Conservation (phyloP, 345 rosid genomes). For the Durio zibethinus region DNA sequence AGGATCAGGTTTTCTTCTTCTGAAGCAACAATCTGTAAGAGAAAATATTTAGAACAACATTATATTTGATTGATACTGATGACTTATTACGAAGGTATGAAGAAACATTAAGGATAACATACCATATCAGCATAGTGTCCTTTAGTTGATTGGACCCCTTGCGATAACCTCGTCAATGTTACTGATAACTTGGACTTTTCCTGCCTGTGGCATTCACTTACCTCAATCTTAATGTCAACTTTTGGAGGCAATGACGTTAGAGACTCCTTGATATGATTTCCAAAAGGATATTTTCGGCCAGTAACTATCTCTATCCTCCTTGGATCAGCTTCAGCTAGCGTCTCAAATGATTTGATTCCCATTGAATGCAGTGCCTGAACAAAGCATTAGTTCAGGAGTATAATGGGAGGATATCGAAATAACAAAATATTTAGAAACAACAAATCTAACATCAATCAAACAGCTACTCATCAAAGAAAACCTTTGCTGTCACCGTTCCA, state of each 20-base stretch:
- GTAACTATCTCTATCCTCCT: constrained; percentile 93
- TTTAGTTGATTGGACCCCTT: constrained; percentile 53
- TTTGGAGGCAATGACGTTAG: constrained; percentile 80
- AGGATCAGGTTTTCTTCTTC: constrained; percentile 86
- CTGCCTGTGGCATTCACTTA: constrained; percentile 53
- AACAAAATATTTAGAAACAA: not conserved
- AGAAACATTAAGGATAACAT: constrained; percentile 19
- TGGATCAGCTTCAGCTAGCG: constrained; percentile 90
- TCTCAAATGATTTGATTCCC: constrained; percentile 84
- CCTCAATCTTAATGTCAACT: constrained; percentile 60
- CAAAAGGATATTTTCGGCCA: constrained; percentile 88
- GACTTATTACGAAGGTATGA: not conserved
- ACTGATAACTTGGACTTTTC: constrained; percentile 55
- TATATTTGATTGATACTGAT: constrained; percentile 5
- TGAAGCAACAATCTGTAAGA: constrained; percentile 73
- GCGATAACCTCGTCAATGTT: constrained; percentile 70
- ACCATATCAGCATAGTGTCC: constrained; percentile 96
- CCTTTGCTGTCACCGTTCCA: constrained; percentile 99
- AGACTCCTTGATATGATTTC: constrained; percentile 95
- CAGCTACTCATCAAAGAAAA: constrained; percentile 19
- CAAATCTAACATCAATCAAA: not conserved
- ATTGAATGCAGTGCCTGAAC: constrained; percentile 80
- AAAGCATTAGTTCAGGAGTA: constrained; percentile 18
- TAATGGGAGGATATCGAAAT: not conserved
- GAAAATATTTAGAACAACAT: constrained; percentile 24